Evolutionary conservation across 352 stramenopile species (phyloP).

Genomic region (Globisporangium polare): DNA sequence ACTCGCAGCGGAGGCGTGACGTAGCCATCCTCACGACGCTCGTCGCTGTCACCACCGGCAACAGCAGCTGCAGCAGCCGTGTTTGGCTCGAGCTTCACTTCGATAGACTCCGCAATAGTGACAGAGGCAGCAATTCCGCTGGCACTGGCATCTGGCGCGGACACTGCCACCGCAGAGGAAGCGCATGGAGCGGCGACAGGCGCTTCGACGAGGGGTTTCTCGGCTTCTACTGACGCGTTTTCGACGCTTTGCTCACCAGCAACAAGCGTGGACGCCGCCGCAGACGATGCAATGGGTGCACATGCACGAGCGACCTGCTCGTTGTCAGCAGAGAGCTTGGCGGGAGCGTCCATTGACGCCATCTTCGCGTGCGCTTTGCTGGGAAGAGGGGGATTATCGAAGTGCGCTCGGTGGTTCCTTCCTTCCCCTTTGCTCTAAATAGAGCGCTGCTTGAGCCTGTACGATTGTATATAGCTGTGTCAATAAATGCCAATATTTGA

Average conservation of each 20-base stretch:
- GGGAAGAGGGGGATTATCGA: constrained; percentile 4
- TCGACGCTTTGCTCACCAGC: not conserved
- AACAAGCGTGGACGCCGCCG: not conserved
- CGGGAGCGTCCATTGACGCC: not conserved
- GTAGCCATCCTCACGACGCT: constrained; percentile 9
- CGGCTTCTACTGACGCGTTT: not conserved
- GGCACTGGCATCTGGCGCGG: not conserved
- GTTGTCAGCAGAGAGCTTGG: not conserved
- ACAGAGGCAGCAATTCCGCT: not conserved
- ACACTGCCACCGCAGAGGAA: not conserved
- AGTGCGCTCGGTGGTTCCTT: constrained; percentile 2
- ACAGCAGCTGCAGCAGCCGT: too few relatives aligned
- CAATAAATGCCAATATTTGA: not conserved
- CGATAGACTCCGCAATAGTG: not conserved
- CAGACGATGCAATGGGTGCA: not conserved
- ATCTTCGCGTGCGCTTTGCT: not conserved
- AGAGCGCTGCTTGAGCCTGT: not conserved
- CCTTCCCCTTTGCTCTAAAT: constrained; percentile 5
- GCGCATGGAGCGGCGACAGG: not conserved
- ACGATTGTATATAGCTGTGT: not conserved
- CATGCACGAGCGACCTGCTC: not conserved
- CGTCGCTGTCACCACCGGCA: not conserved
- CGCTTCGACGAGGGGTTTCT: not conserved
- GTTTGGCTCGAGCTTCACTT: not conserved
- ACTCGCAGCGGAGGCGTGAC: constrained; percentile 14